Conservation (phyloP, 768 basidiomycete species). For the Cyclocybe aegerita region DNA sequence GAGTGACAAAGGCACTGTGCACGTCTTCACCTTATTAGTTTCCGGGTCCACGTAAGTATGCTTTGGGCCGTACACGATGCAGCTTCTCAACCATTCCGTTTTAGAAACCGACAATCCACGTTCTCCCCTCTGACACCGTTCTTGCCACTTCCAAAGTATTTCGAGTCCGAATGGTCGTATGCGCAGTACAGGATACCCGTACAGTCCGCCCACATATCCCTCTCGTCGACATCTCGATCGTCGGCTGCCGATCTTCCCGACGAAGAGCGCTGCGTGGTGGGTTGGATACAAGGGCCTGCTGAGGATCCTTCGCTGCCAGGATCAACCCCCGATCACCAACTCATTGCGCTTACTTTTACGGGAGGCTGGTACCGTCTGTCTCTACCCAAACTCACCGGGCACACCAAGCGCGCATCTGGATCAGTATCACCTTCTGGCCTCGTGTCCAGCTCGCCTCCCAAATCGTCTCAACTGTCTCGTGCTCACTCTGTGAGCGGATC, state of each 20-base stretch:
- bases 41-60: constrained; percentile 64
- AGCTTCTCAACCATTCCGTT: constrained; percentile 4
- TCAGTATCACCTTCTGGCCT: constrained; percentile 3
- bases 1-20: constrained; percentile 95
- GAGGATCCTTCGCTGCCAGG: constrained; percentile 30
- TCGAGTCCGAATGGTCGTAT: constrained; percentile 96
- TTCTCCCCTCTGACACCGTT: constrained; percentile 80
- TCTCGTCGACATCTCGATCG: constrained; percentile 66
- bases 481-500: constrained; percentile 55
- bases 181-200: constrained; percentile 88
- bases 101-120: constrained; percentile 81
- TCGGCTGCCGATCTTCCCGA: constrained; percentile 63
- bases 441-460: constrained; percentile 43
- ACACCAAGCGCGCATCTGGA: constrained; percentile 15
- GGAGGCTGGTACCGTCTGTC: constrained; percentile 93
- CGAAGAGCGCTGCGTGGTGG: constrained; percentile 84
- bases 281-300: constrained; percentile 68
- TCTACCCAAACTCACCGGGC: constrained; percentile 42
- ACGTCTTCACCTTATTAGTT: constrained; percentile 76
- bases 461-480: constrained; percentile 26
- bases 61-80: constrained; percentile 1
- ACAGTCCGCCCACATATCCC: constrained; percentile 78
- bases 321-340: constrained; percentile 57
- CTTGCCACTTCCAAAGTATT: constrained; percentile 84
- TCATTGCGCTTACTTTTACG: constrained; percentile 82